Conservation (phyloP, 495 filamentous ascomycete species). For the Hypoxylon rickii region DNA sequence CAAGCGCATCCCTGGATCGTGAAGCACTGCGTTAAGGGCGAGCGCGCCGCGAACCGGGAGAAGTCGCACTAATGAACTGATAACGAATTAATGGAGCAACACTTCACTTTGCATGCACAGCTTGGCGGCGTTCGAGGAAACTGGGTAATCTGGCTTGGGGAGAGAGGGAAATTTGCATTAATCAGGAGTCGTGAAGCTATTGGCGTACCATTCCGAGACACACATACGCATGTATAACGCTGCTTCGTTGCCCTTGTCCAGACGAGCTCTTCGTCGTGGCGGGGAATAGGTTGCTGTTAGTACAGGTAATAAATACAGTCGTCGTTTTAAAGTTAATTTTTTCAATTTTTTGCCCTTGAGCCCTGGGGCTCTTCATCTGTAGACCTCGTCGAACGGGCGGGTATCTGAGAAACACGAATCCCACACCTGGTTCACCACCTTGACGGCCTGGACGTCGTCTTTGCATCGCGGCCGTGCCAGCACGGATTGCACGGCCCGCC, state of each 20-base stretch:
- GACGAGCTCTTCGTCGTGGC: not conserved
- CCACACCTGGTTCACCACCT: slow-evolving; percentile 94
- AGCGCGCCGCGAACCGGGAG: slow-evolving; percentile 60
- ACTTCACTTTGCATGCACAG: slow-evolving; percentile 18
- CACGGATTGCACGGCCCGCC: slow-evolving; percentile 77
- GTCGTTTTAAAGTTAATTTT: not conserved
- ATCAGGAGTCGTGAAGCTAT: slow-evolving; percentile 8
- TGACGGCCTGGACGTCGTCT: slow-evolving; percentile 83
- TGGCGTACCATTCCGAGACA: slow-evolving; percentile 11
- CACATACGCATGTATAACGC: not conserved
- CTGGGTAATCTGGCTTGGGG: slow-evolving; percentile 21
- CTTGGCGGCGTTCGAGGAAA: slow-evolving; percentile 22
- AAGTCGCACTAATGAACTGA: slow-evolving; percentile 30
- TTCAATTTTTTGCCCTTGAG: not conserved
- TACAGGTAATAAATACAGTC: slow-evolving; percentile 30
- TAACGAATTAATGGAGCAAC: slow-evolving; percentile 14
- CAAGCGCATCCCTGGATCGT: slow-evolving; percentile 94
- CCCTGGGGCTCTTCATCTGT: slow-evolving; percentile 61
- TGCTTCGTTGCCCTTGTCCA: not conserved
- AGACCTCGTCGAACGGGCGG: slow-evolving; percentile 94
- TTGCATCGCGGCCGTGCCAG: slow-evolving; percentile 74
- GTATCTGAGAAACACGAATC: slow-evolving; percentile 95
- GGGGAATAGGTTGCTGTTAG: not conserved
- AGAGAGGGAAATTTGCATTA: slow-evolving; percentile 21
- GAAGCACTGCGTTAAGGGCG: slow-evolving; percentile 89